These are phyloP conservation scores for Trichoderma guizhouense DNA, from an alignment of 2,329 filamentous ascomycete genomes.

Conservation along the genomic window DNA sequence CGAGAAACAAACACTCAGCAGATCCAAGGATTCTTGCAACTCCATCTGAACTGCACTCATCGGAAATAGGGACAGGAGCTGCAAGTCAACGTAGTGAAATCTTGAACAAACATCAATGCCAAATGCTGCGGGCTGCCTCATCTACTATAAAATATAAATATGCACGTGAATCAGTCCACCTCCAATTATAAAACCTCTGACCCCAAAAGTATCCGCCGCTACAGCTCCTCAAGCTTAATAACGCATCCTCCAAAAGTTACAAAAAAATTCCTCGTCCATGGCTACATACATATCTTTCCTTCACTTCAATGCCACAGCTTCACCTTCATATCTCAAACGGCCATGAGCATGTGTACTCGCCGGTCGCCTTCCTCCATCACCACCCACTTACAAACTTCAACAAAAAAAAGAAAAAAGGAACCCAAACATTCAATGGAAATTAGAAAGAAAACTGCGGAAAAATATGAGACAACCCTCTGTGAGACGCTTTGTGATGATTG, in stretches of 20 bases:
- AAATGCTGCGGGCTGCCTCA: conserved; percentile 1
- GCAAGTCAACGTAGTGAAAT: background rate
- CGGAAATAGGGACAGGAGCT: background rate
- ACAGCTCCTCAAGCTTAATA: background rate
- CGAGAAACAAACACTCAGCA: background rate
- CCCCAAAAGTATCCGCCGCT: conserved; percentile 16
- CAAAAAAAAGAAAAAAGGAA: background rate
- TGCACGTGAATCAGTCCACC: conserved; percentile 19
- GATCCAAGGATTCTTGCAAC: background rate
- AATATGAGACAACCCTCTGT: background rate
- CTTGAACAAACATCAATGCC: background rate
- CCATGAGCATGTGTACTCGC: background rate
- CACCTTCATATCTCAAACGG: background rate
- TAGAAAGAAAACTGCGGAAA: background rate
- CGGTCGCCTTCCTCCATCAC: background rate
- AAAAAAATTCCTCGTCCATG: conserved; percentile 21
- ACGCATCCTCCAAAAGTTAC: conserved; percentile 24
- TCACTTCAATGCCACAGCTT: background rate
- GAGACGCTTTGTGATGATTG: background rate
- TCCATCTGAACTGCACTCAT: background rate
- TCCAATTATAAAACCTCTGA: conserved; percentile 25
- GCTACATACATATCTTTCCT: background rate
- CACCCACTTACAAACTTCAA: background rate
- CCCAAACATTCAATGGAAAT: background rate
- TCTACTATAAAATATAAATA: background rate